A percentile compares a stretch with the other conserved stretches of the same genome.
Conservation (phyloP, 306 rosid genomes). For the Begonia fuchsioides region DNA sequence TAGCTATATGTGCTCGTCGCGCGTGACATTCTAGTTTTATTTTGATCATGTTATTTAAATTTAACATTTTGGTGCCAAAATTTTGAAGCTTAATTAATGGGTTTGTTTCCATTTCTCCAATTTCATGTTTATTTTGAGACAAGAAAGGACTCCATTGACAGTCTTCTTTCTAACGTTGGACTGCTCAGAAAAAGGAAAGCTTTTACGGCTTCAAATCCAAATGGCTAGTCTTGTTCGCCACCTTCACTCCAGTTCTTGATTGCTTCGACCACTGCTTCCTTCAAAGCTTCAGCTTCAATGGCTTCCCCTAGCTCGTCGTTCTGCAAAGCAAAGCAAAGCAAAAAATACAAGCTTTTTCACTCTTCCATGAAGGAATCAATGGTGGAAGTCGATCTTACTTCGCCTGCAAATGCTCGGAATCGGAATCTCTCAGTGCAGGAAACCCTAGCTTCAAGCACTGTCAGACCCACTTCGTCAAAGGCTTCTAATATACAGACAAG, state of each 20-base stretch:
- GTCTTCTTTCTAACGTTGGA: too few species aligned
- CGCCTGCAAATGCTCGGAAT: conserved; percentile 85
- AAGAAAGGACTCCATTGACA: too few species aligned
- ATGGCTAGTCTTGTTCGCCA: conserved; percentile 16
- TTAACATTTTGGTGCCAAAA: too few species aligned
- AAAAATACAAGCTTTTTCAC: background rate
- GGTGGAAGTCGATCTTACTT: conserved; percentile 12
- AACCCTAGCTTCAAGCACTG: conserved; percentile 95
- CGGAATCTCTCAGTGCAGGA: conserved; percentile 74
- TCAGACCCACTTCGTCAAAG: conserved; percentile 78
- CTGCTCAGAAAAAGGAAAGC: too few species aligned
- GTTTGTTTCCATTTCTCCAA: too few species aligned
- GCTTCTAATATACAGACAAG: conserved; percentile 76
- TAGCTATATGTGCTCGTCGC: too few species aligned
- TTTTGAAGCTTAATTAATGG: too few species aligned
- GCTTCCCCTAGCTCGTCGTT: conserved; percentile 30
- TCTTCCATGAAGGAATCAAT: background rate
- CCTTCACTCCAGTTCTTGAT: conserved; percentile 40
- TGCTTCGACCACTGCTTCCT: conserved; percentile 31
- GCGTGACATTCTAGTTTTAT: too few species aligned
- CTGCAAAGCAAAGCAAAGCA: conserved; percentile 8
- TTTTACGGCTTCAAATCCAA: too few species aligned
- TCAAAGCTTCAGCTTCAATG: conserved; percentile 28
- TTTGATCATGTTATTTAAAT: too few species aligned
- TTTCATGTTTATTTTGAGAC: too few species aligned